Evolutionary conservation across 805 yeast species (phyloP).

Genomic region (Lipomyces sp.): DNA sequence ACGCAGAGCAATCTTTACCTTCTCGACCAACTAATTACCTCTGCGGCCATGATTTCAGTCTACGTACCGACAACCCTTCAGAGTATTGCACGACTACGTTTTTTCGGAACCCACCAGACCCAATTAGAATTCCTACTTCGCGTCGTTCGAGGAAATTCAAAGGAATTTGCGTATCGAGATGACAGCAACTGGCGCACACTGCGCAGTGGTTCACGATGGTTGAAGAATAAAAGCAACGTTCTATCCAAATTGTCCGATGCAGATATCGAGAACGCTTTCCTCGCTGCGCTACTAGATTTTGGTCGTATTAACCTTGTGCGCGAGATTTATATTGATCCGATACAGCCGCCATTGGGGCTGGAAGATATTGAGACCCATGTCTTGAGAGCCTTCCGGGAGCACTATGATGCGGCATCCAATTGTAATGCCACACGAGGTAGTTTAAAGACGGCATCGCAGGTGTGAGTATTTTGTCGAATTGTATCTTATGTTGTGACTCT

Average conservation of each 20-base stretch:
- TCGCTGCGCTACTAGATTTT: constrained; percentile 32
- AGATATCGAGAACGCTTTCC: constrained; percentile 34
- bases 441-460: constrained; percentile 47
- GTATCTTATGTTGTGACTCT: not conserved
- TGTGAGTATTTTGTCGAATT: constrained; percentile 17
- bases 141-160: constrained; percentile 30
- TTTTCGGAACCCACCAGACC: constrained; percentile 28
- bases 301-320: constrained; percentile 40
- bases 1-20: constrained; percentile 16
- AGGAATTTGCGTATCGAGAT: constrained; percentile 35
- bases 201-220: constrained; percentile 32
- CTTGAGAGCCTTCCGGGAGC: constrained; percentile 48
- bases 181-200: constrained; percentile 35
- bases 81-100: constrained; percentile 25
- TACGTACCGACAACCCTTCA: constrained; percentile 30
- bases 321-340: constrained; percentile 25
- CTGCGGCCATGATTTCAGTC: constrained; percentile 34
- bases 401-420: constrained; percentile 52
- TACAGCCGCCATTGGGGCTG: constrained; percentile 26
- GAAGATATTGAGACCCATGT: constrained; percentile 32
- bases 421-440: constrained; percentile 50
- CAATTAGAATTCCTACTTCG: constrained; percentile 30
- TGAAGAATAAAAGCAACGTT: constrained; percentile 29
- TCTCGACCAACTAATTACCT: constrained; percentile 30
- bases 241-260: constrained; percentile 37